These are phyloP conservation scores for Fagus crenata DNA, from an alignment of 306 rosid genomes.

Conservation along the genomic window DNA sequence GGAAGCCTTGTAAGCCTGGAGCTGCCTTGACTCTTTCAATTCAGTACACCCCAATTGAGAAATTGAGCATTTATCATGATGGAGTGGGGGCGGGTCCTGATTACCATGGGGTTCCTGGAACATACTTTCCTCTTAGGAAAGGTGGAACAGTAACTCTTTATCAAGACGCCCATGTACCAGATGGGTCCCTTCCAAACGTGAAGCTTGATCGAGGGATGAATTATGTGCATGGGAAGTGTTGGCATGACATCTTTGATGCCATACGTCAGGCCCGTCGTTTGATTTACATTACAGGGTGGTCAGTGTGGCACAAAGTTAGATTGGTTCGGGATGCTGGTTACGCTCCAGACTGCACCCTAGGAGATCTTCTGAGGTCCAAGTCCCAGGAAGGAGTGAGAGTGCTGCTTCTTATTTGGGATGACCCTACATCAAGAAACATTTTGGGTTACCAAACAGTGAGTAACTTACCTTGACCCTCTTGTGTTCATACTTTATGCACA, in stretches of 20 bases:
- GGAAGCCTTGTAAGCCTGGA: conserved; percentile 85
- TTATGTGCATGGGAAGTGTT: conserved; percentile 82
- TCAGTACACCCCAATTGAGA: conserved; percentile 78
- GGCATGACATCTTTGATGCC: conserved; percentile 81
- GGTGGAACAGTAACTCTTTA: conserved; percentile 85
- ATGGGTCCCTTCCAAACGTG: conserved; percentile 67
- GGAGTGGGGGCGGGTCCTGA: conserved; percentile 97
- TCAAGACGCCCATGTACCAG: conserved; percentile 95
- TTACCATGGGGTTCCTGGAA: conserved; percentile 80
- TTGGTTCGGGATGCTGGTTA: conserved; percentile 62
- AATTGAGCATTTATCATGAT: conserved; percentile 55
- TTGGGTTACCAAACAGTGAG: conserved; percentile 82
- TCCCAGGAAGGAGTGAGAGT: conserved; percentile 97
- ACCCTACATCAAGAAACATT: conserved; percentile 91
- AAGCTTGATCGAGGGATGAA: conserved; percentile 60
- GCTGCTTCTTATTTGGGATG: conserved; percentile 97
- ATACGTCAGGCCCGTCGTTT: conserved; percentile 66
- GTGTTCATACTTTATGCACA: not conserved
- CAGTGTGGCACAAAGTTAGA: conserved; percentile 88
- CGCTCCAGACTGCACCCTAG: conserved; percentile 49
- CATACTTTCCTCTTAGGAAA: conserved; percentile 89
- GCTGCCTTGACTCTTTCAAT: conserved; percentile 72
- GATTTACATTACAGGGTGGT: conserved; percentile 94
- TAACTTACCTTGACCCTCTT: conserved; percentile 13
- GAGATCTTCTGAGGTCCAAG: conserved; percentile 79